Percentiles rank a stretch among this genome's conserved stretches.
phyloP scores from a whole-genome alignment of 1,284 basidiomycete species.

The Heterobasidion occidentale region DNA sequence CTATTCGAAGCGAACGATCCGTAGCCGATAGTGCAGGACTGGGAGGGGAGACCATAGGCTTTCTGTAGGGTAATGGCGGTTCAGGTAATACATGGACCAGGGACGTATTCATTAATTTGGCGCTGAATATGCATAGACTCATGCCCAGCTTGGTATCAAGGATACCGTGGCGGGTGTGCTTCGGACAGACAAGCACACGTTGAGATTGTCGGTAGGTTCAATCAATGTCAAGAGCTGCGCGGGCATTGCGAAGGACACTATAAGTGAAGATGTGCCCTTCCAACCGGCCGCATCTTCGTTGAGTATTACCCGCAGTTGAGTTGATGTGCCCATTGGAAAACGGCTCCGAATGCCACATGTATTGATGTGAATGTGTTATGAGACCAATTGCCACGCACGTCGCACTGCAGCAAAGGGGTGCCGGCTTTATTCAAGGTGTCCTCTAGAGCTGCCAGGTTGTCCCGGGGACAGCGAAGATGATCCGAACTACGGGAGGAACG shows the following conservation, averaged over 20 bases:
- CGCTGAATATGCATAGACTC: background rate
- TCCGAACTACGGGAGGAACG: constrained; percentile 16
- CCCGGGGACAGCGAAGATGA: constrained; percentile 28
- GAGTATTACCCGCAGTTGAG: constrained; percentile 18
- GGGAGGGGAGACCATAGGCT: background rate
- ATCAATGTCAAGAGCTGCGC: constrained; percentile 19
- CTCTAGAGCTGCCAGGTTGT: constrained; percentile 18
- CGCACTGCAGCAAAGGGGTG: constrained; percentile 24
- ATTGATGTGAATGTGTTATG: constrained; percentile 23
- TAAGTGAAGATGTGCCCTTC: constrained; percentile 22
- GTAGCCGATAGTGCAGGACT: background rate
- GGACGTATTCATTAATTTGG: background rate
- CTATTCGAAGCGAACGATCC: background rate
- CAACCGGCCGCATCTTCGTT: constrained; percentile 25
- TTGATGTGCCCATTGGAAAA: constrained; percentile 17
- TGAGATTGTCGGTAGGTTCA: constrained; percentile 11
- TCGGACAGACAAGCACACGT: constrained; percentile 20
- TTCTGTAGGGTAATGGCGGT: background rate
- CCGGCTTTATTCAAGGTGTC: constrained; percentile 11
- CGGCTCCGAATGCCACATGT: constrained; percentile 23
- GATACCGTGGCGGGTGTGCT: constrained; percentile 11
- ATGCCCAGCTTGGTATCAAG: background rate
- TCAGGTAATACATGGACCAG: constrained; percentile 1
- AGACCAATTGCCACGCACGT: constrained; percentile 14
- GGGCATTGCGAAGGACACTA: constrained; percentile 27